Evolutionary conservation across 2,329 filamentous ascomycete genomes (phyloP), one percentile per base, ranked within the genome.

Genomic region (Hymenoscyphus infarciens): DNA sequence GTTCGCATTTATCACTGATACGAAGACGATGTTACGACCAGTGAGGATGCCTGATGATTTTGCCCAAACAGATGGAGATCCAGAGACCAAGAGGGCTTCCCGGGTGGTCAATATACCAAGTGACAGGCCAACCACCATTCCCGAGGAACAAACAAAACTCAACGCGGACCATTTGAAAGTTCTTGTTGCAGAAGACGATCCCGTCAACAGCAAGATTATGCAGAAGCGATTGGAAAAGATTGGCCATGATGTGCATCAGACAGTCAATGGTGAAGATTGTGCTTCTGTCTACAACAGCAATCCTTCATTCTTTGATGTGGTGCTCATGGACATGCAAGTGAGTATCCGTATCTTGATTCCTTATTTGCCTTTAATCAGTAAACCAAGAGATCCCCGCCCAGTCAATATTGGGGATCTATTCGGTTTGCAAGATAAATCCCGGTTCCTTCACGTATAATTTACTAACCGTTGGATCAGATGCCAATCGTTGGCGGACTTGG

Each of bases 261-360:
- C 91, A 0, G 82, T 89, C 42, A 96, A 96, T 66, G 92, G 92
- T 7, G 89, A 95, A 72, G 91, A 96, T 71, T 97, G 92, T 71
- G 88, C 90, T 5, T 80, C 82, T 57, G 81, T 85, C 4, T 93
- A 90, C 74, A 82, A 81, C 57, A 88, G 91, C 55, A 82, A 81
- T 58, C 80, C 87, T 0, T 74, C 74, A 29, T 76, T 77, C 25
- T 95, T 90, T 71, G 91, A 96, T 73, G 87, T 92, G 5, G 81
- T 97, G 56, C 80, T 97, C 66, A 96, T 96, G 92, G 92, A 96
- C 72, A 92, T 97, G 83, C 91, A 96, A 82, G 91, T 92, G 73
- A 75, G 84, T 76, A 29, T 19, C 16, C 25, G 8, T 29, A 22
- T 29, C 42, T 25, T 25, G 22, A n/a, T 25, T 45, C 42, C 38